phyloP scores from a whole-genome alignment of 495 filamentous ascomycete genomes.

The Penicillium lividum region DNA sequence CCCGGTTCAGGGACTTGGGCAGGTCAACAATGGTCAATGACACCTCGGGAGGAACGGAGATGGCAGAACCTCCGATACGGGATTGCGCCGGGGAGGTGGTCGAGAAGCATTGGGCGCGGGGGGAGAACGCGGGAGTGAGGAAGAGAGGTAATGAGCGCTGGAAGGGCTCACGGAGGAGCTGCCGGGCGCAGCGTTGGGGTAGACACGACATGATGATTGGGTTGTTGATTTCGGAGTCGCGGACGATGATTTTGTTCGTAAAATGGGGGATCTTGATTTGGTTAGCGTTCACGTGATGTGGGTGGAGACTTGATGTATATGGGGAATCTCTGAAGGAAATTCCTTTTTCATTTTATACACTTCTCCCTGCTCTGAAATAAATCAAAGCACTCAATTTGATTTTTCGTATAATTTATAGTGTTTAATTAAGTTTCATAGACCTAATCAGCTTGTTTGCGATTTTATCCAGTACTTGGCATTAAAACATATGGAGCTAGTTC shows the following conservation, averaged over 20 bases:
- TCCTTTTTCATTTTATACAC: no score
- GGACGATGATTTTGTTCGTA: slow-evolving; percentile 13
- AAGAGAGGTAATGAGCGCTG: slow-evolving; percentile 60
- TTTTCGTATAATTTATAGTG: no score
- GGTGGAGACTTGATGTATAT: neutral
- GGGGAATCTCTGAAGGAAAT: no score
- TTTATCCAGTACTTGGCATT: no score
- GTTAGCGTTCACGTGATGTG: slow-evolving; percentile 2
- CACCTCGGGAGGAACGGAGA: slow-evolving; percentile 84
- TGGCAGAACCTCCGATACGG: slow-evolving; percentile 78
- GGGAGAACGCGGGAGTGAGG: slow-evolving; percentile 72
- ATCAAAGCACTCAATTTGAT: no score
- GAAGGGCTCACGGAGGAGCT: slow-evolving; percentile 40
- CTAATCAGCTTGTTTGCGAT: no score
- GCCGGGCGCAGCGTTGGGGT: slow-evolving; percentile 43
- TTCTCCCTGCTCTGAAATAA: no score
- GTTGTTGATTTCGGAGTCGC: slow-evolving; percentile 28
- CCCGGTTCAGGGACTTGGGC: slow-evolving; percentile 50
- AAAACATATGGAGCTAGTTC: no score
- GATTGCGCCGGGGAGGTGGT: slow-evolving; percentile 64
- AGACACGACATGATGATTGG: slow-evolving; percentile 38
- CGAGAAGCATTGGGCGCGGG: slow-evolving; percentile 66
- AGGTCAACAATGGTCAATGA: slow-evolving; percentile 64
- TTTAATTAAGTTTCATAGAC: no score
- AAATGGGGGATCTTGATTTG: slow-evolving; percentile 20